Percentiles rank a stretch among this genome's conserved stretches.
Evolutionary conservation across 2,329 filamentous ascomycete genomes (phyloP).

Genomic region (Fusarium poae): DNA sequence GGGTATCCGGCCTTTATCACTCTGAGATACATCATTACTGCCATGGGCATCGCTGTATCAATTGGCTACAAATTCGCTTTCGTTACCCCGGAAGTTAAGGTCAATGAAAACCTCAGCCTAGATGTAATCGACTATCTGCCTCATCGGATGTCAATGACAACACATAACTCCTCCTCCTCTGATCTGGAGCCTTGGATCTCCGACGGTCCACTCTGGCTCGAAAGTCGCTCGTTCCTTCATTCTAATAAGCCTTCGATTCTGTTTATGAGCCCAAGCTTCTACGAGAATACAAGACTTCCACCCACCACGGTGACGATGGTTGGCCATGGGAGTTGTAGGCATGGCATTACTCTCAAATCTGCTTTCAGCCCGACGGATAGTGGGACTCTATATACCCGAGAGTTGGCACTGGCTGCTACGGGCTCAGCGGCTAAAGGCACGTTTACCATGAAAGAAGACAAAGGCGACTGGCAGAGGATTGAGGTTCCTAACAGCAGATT

Average conservation of each 20-base stretch:
- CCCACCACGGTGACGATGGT: background rate
- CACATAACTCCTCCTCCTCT: too few species aligned
- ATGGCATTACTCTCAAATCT: background rate
- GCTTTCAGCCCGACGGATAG: background rate
- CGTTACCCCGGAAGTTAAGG: background rate
- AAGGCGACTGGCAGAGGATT: slow-evolving; percentile 9
- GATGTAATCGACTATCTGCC: background rate
- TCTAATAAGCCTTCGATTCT: too few species aligned
- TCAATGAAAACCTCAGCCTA: background rate
- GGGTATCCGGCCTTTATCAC: slow-evolving; percentile 9
- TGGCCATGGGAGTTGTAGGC: background rate
- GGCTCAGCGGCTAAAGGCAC: background rate
- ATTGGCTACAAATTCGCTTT: slow-evolving; percentile 16
- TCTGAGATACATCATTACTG: background rate
- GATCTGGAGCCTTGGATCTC: slow-evolving; percentile 4
- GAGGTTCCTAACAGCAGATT: slow-evolving; percentile 3
- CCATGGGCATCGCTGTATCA: background rate
- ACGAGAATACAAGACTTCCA: background rate
- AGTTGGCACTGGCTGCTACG: slow-evolving; percentile 2
- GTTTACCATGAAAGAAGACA: slow-evolving; percentile 5
- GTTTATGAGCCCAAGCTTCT: too few species aligned
- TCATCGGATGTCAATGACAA: background rate
- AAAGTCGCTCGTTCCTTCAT: background rate
- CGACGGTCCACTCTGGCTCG: background rate
- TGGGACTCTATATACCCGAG: background rate